Evolutionary conservation across 768 basidiomycete species (phyloP).

Genomic region (Phaeotremella skinneri): DNA sequence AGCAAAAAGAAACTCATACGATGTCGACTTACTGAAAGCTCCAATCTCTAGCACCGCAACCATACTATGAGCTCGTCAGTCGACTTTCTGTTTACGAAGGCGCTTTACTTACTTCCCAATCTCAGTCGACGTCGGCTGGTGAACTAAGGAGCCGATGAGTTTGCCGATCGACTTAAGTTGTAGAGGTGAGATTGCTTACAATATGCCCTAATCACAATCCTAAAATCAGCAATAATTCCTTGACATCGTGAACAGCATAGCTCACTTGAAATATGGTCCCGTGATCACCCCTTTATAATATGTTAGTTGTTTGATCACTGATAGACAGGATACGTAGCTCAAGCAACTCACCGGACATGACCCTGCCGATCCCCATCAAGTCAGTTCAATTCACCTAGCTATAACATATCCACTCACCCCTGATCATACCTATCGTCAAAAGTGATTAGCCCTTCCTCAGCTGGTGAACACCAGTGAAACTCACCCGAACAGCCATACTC

Average conservation of each 20-base stretch:
- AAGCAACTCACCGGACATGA: conserved; percentile 43
- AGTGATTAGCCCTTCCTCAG: conserved; percentile 3
- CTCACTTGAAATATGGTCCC: conserved; percentile 50
- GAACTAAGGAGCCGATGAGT: conserved; percentile 52
- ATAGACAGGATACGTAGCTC: conserved; percentile 57
- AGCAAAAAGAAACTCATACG: too few relatives aligned
- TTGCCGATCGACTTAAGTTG: conserved; percentile 62
- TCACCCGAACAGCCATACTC: conserved; percentile 52
- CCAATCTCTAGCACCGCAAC: conserved; percentile 92
- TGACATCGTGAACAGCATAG: not conserved
- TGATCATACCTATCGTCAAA: conserved; percentile 44
- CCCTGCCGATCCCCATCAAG: conserved; percentile 21
- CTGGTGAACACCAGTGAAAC: conserved; percentile 8
- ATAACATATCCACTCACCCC: conserved; percentile 29
- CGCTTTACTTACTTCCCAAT: conserved; percentile 61
- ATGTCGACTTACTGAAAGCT: conserved; percentile 68
- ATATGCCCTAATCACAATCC: conserved; percentile 14
- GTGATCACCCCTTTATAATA: conserved; percentile 70
- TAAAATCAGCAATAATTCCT: not conserved
- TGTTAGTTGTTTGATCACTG: not conserved
- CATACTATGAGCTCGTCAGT: conserved; percentile 55
- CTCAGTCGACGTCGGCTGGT: conserved; percentile 68
- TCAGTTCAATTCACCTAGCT: conserved; percentile 3
- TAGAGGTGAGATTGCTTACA: conserved; percentile 34
- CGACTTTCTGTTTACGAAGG: not conserved